These are phyloP conservation scores for Blastomyces parvus DNA, from an alignment of 2,329 filamentous ascomycete genomes.

Conservation along the genomic window DNA sequence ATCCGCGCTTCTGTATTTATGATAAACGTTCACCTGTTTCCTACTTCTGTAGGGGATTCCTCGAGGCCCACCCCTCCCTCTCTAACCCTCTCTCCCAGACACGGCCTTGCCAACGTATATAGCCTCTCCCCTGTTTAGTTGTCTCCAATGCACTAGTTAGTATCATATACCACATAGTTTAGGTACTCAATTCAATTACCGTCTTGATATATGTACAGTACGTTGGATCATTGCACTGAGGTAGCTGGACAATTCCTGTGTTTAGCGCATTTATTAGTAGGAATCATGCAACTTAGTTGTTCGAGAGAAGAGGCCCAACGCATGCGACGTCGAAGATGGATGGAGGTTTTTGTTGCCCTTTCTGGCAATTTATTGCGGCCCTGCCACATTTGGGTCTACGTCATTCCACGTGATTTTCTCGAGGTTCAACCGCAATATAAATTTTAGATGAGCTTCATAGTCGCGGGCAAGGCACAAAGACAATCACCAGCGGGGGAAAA, in stretches of 20 bases:
- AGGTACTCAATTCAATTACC: not conserved
- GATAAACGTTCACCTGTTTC: not conserved
- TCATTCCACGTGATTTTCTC: slow-evolving; percentile 7
- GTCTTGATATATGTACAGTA: too few species aligned
- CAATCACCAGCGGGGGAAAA: not conserved
- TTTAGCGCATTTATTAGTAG: too few species aligned
- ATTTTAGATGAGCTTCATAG: not conserved
- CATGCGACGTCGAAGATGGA: too few species aligned
- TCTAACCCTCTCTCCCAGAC: not conserved
- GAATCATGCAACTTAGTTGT: too few species aligned
- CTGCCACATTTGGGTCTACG: not conserved
- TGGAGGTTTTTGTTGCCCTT: not conserved
- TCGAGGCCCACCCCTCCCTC: not conserved
- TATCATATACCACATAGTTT: not conserved
- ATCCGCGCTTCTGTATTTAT: not conserved
- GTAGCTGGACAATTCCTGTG: too few species aligned
- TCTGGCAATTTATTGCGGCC: not conserved
- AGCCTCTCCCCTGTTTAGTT: not conserved
- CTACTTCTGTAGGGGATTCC: not conserved
- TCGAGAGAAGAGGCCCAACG: too few species aligned
- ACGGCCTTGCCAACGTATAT: not conserved
- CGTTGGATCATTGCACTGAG: too few species aligned
- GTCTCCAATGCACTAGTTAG: not conserved
- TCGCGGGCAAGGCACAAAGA: not conserved
- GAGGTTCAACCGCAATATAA: not conserved